Base-by-base conservation (phyloP, 805 yeast genomes). In the Monosporozyma unispora region DNA sequence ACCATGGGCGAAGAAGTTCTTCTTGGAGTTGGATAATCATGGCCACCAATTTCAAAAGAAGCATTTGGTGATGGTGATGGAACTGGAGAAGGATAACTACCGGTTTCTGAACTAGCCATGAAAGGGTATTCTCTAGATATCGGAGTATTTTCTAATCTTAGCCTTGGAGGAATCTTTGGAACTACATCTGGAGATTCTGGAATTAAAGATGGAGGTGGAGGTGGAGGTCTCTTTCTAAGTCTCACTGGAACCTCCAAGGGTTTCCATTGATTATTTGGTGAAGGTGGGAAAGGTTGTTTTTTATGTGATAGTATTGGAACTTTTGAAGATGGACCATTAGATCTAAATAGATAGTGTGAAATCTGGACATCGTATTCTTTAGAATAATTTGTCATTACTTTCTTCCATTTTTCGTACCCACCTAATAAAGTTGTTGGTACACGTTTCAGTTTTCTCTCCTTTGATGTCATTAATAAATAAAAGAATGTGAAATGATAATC, bases 401-500 rank as follows among this genome's bases (percentile, higher is more conserved):
- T 61, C 16, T 63, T 54, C 79, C 79, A 75, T 42, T 72, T 69
- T 38, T 69, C 70, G 50, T 68, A 71, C 1, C 79, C 79, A 22
- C 80, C 80, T 19, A 68, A 57, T 25, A 76, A 52, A 33, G 58
- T 53, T 28, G 64, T 64, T 19, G 70, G 70, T 2, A 56, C 50
- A 28, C 56, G 50, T 25, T 52, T 53, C 42, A 60, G 28, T 18
- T 35, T 52, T 21, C 45, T 45, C 23, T 51, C 50, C 3, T 49
- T 44, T 8, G 69, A 60, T 11, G 62, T 53, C 10, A 54, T 52
- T 23, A 69, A 54, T 6, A 64, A 52, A 28, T 57, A 52, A 25
- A 63, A 60, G n/a, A 69, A 59, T 21, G 65, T 60, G 8, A 64
- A 57, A 25, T 66, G 56, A 45, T 64, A 70, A 50, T 70, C 73